Percentiles rank a stretch among this genome's conserved stretches.
Conservation (phyloP, 495 filamentous ascomycete species). For the Parachaetomium inaequale region DNA sequence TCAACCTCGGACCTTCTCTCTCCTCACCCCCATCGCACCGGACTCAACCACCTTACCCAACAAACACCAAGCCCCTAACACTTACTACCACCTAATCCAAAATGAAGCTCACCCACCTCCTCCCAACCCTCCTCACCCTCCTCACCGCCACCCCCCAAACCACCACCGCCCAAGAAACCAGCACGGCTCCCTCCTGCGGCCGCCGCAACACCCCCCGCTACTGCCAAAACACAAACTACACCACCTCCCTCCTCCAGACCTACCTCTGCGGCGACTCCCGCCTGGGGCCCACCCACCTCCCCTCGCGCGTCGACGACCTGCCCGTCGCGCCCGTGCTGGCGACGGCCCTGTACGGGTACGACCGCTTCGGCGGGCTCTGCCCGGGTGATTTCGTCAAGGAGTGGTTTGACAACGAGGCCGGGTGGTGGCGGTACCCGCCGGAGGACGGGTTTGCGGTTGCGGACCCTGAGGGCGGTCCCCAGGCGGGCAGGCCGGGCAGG, state of each 20-base stretch:
- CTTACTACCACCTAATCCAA: neutral
- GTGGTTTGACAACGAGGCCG: conserved; percentile 39
- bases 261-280: conserved; percentile 53
- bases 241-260: conserved; percentile 18
- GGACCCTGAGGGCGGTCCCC: conserved; percentile 11
- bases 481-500: neutral
- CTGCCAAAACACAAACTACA: conserved; percentile 42
- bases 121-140: neutral
- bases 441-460: conserved; percentile 43
- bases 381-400: conserved; percentile 46
- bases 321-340: conserved; percentile 36
- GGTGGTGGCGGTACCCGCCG: conserved; percentile 44
- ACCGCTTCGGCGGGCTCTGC: conserved; percentile 48
- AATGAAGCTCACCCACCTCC: neutral
- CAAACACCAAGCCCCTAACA: neutral
- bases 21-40: neutral
- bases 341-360: conserved; percentile 38
- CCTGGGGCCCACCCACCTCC: conserved; percentile 47
- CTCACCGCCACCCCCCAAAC: neutral
- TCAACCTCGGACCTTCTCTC: too few species aligned
- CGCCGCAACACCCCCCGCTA: conserved; percentile 16
- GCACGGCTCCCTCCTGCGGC: neutral
- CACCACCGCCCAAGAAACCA: neutral
- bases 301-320: conserved; percentile 17
- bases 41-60: neutral